Evolutionary conservation across 1,139 yeast species (phyloP).

Genomic region (Meyerozyma smithsonii): DNA sequence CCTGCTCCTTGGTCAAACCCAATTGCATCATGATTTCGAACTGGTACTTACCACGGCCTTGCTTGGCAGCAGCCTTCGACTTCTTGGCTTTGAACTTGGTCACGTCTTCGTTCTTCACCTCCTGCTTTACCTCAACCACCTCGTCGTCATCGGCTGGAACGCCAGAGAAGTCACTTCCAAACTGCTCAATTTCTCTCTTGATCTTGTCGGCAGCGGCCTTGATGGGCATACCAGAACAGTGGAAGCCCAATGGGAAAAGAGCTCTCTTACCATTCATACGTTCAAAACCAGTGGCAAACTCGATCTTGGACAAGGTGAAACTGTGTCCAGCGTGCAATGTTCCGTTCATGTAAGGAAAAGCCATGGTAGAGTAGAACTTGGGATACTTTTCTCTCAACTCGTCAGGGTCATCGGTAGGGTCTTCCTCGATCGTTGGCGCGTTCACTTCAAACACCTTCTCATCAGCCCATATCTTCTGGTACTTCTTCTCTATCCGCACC

Average conservation of each 20-base stretch:
- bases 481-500: slow-evolving; percentile 83
- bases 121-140: slow-evolving; percentile 36
- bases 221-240: slow-evolving; percentile 99
- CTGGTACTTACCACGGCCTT: slow-evolving; percentile 92
- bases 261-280: slow-evolving; percentile 93
- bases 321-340: slow-evolving; percentile 97
- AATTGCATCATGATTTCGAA: slow-evolving; percentile 93
- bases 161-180: slow-evolving; percentile 79
- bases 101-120: slow-evolving; percentile 59
- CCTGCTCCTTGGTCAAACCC: slow-evolving; percentile 80
- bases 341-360: slow-evolving; percentile 99
- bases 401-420: slow-evolving; percentile 55
- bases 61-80: slow-evolving; percentile 88
- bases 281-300: slow-evolving; percentile 90
- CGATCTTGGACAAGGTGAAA: slow-evolving; percentile 92
- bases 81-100: slow-evolving; percentile 91
- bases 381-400: slow-evolving; percentile 78
- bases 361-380: slow-evolving; percentile 90
- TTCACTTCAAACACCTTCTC: slow-evolving; percentile 81
- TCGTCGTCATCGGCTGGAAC: slow-evolving; percentile 57
- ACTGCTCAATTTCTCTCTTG: slow-evolving; percentile 84
- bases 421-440: slow-evolving; percentile 75
- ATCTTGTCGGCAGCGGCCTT: slow-evolving; percentile 95
- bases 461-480: slow-evolving; percentile 82
- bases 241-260: slow-evolving; percentile 94